phyloP scores from a whole-genome alignment of 345 rosid species.

The Brassica nigra region DNA sequence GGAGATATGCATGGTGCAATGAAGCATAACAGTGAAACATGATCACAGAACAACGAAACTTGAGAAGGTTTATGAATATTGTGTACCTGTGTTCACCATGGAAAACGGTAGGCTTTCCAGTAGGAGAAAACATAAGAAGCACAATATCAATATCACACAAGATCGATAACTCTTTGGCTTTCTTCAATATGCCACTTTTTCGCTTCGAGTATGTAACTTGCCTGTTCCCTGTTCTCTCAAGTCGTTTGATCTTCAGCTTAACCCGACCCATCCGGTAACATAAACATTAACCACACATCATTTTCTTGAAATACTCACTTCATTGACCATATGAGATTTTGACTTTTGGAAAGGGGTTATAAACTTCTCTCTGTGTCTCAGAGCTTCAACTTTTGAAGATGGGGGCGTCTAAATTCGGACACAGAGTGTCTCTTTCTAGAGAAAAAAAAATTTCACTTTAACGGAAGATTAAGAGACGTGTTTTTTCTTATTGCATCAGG shows the following conservation, averaged over 20 bases:
- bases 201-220: constrained; percentile 84
- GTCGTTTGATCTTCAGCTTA: constrained; percentile 79
- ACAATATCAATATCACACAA: constrained; percentile 79
- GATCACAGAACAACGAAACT: not conserved
- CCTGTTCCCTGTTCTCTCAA: constrained; percentile 72
- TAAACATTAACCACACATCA: not conserved
- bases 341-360: not conserved
- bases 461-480: constrained; percentile 10
- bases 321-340: not conserved
- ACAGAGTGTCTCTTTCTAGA: constrained; percentile 13
- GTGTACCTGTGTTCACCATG: constrained; percentile 72
- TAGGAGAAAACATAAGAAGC: constrained; percentile 90
- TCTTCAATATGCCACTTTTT: constrained; percentile 82
- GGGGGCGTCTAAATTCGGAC: constrained; percentile 2
- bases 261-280: constrained; percentile 79
- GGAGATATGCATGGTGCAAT: not conserved
- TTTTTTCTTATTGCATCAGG: constrained; percentile 2
- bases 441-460: constrained; percentile 30
- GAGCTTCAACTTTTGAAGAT: not conserved
- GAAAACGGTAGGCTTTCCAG: constrained; percentile 67
- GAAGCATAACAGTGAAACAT: not conserved
- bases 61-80: not conserved
- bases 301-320: constrained; percentile 25
- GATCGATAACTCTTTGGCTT: constrained; percentile 84
- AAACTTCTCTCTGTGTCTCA: not conserved